These are phyloP conservation scores for Camelina hispida DNA, from an alignment of 345 rosid species.

Conservation along the genomic window DNA sequence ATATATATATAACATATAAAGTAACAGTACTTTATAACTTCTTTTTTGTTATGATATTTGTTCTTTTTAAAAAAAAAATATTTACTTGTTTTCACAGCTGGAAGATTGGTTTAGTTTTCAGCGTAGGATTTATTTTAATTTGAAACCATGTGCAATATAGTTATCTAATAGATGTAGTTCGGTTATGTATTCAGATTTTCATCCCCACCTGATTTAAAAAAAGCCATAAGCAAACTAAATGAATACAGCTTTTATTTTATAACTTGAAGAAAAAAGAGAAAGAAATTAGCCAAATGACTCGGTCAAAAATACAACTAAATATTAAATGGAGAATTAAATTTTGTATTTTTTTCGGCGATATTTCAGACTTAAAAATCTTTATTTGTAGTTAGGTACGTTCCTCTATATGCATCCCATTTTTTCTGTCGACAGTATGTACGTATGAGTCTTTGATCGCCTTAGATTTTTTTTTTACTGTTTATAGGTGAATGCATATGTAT, in stretches of 20 bases:
- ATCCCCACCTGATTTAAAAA: neutral
- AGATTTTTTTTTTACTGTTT: neutral
- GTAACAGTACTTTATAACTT: neutral
- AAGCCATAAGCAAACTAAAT: neutral
- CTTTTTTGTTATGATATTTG: neutral
- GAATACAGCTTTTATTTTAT: neutral
- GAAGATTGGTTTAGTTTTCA: neutral
- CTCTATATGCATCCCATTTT: neutral
- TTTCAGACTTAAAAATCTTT: neutral
- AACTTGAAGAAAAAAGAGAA: neutral
- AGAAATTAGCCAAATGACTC: neutral
- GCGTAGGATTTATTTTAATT: neutral
- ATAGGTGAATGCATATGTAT: neutral
- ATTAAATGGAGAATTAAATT: neutral
- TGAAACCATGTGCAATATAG: conserved; percentile 8
- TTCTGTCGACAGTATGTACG: neutral
- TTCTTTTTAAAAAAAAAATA: too few species aligned
- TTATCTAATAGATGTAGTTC: conserved; percentile 7
- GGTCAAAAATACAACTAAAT: conserved; percentile 12
- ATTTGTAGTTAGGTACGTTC: conserved; percentile 16
- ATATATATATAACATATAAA: too few species aligned
- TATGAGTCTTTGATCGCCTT: neutral
- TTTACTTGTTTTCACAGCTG: neutral
- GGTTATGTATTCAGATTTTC: neutral
- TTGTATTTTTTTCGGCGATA: conserved; percentile 19